phyloP scores from a whole-genome alignment of 768 basidiomycete species.

The Lentinula lateritia region DNA sequence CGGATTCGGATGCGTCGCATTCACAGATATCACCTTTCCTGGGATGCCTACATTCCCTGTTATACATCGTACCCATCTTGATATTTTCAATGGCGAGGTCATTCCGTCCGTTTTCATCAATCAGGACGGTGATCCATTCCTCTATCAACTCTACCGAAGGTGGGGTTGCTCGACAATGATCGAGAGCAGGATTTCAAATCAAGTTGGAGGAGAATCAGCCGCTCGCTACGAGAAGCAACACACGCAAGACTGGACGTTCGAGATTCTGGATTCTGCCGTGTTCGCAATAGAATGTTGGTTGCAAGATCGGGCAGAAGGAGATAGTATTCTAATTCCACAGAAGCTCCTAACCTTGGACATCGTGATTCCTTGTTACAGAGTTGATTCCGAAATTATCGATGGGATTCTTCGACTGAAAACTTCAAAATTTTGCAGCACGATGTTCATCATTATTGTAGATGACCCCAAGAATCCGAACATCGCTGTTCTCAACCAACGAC shows the following conservation, averaged over 20 bases:
- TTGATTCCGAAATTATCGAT: slow-evolving; percentile 37
- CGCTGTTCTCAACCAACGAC: slow-evolving; percentile 31
- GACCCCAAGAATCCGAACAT: slow-evolving; percentile 39
- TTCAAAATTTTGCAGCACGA: slow-evolving; percentile 36
- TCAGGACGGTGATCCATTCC: slow-evolving; percentile 54
- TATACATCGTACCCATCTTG: slow-evolving; percentile 48
- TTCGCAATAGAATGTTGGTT: slow-evolving; percentile 31
- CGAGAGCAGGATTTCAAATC: slow-evolving; percentile 33
- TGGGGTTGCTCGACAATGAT: slow-evolving; percentile 48
- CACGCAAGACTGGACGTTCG: slow-evolving; percentile 43
- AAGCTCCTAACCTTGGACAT: slow-evolving; percentile 48
- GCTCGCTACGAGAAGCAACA: slow-evolving; percentile 46
- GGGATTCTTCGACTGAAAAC: slow-evolving; percentile 37
- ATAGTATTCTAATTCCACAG: slow-evolving; percentile 13
- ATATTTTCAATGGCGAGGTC: slow-evolving; percentile 46
- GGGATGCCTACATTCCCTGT: slow-evolving; percentile 63
- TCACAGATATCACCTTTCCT: slow-evolving; percentile 48
- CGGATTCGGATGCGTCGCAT: slow-evolving; percentile 54
- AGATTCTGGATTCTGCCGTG: slow-evolving; percentile 36
- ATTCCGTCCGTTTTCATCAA: slow-evolving; percentile 50
- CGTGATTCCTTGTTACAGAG: slow-evolving; percentile 52
- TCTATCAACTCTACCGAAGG: slow-evolving; percentile 56
- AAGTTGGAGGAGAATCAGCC: slow-evolving; percentile 36
- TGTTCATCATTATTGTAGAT: slow-evolving; percentile 58
- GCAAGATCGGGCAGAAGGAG: not conserved